Base-by-base conservation (phyloP, 169 alveolate species). In the Amoebophrya sp. region DNA sequence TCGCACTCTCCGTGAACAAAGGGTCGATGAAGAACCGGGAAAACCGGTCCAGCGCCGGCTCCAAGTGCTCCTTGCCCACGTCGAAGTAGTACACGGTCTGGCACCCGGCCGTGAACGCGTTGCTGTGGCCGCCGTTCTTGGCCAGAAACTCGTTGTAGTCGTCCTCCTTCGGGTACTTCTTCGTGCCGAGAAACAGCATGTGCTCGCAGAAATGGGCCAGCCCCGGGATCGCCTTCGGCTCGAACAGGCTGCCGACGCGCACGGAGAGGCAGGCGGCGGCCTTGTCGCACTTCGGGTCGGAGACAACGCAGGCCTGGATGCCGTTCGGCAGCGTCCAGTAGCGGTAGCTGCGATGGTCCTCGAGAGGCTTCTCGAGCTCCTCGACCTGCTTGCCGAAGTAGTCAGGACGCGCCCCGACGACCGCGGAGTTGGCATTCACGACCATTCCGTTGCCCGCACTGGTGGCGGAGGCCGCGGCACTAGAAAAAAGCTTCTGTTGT, bases 121-220 rank as follows among this genome's bases (percentile, higher is more conserved):
- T 97, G 45, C 96, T 94, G 91, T 39, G 34, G 20, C 98, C 98
- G 31, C 96, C 96, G 90, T 96, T 93, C 91, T 94, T 92, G 18
- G 92, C 41, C 29, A 96, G 92, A 88, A 88, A 95, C 40, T 94
- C 89, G 0, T 92, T 42, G 91, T 94, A 96, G 58, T 93, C 92
- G 88, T 91, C 94, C 93, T 96, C 97, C 23, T 92, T 94, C 23
- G 98, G 96, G 93, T 94, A 95, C 93, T 94, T 94, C 89, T 93
- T 87, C 29, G 96, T 94, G 40, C 95, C 99, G 96, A 97, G 95
- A 92, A 96, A 96, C 40, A 96, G 93, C 98, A 97, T 96, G 94
- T 97, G 99, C 91, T 97, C 99, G 88, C 95, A 93, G 94, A 96
- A 97, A 94, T 97, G 99, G 38, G 99, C 99, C 41, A 97, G 93